Base-by-base conservation (phyloP, 345 rosid genomes). In the Eucalyptus guilfoylei region DNA sequence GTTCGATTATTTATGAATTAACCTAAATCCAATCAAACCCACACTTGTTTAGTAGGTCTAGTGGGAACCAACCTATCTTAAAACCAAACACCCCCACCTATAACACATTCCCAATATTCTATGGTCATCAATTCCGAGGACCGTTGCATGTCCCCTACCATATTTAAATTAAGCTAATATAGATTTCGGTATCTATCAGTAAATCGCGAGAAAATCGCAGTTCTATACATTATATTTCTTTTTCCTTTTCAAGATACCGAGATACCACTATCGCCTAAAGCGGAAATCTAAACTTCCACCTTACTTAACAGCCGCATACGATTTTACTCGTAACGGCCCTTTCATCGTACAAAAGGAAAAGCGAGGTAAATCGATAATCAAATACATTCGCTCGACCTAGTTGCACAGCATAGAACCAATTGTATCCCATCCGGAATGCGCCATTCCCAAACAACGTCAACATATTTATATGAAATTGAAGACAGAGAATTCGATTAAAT, bases 191-290 rank as follows among this genome's bases (percentile, higher is more conserved):
- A 76, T 76, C 15, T 76, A 11, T 21, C 0, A 11, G 2, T 76
- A 40, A 76, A 76, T 76, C 2, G 5, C 0, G 0, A 40, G 85
- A 4, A 15, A 11, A 76, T 40, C 30, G 2, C 2, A 76, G 2
- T 40, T 76, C 1, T 7, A 13, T 2, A 5, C 15, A 2, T 21
- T 40, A 21, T 4, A 76, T 40, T 40, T 37, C 4, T 19, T 28
- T 76, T 76, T 11, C 9, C 47, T 40, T 76, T 76, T 76, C 7
- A 2, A 21, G 85, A 76, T 76, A 47, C 2, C 6, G 5, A 76
- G 47, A 21, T 76, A 40, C 30, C 30, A 2, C 7, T 40, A 40
- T 76, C 1, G 3, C 9, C 3, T 2, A 4, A 76, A 37, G 5
- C 2, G 30, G 15, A 76, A 76, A 76, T 76, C 3, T 21, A 6